A percentile compares a stretch with the other conserved stretches of the same genome.
phyloP scores from a whole-genome alignment of 495 filamentous ascomycete genomes.

The Xylaria cubensis region DNA sequence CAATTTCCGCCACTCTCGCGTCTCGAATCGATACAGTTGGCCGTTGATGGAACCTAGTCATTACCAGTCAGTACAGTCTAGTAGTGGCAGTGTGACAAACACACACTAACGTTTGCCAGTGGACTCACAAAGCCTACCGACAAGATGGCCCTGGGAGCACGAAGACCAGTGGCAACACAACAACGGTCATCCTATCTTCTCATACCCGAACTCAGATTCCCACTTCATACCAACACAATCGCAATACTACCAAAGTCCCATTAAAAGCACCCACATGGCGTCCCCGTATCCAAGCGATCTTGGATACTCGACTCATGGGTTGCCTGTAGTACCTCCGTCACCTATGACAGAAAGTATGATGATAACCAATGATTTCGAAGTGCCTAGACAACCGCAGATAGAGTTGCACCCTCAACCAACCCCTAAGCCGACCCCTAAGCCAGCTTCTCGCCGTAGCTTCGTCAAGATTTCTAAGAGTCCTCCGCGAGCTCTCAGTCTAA shows the following conservation, averaged over 20 bases:
- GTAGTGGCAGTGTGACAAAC: background rate
- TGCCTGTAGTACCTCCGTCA: background rate
- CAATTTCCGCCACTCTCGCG: background rate
- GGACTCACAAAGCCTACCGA: background rate
- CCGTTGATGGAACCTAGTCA: background rate
- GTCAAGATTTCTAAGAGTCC: background rate
- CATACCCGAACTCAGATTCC: background rate
- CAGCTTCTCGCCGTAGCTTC: background rate
- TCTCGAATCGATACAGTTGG: background rate
- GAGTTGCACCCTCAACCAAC: background rate
- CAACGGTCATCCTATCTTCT: background rate
- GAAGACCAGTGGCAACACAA: background rate
- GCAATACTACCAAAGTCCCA: background rate
- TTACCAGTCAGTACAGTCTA: background rate
- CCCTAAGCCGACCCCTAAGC: background rate
- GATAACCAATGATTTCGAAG: background rate
- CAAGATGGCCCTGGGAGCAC: background rate
- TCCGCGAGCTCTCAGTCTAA: background rate
- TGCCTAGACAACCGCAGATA: background rate
- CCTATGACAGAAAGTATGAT: background rate
- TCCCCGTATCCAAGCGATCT: background rate
- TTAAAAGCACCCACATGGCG: background rate
- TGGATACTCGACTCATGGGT: background rate
- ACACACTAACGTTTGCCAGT: conserved; percentile 4
- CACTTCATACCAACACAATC: background rate